phyloP scores from a whole-genome alignment of 2,329 filamentous ascomycete species.

The Meredithiella fracta region DNA sequence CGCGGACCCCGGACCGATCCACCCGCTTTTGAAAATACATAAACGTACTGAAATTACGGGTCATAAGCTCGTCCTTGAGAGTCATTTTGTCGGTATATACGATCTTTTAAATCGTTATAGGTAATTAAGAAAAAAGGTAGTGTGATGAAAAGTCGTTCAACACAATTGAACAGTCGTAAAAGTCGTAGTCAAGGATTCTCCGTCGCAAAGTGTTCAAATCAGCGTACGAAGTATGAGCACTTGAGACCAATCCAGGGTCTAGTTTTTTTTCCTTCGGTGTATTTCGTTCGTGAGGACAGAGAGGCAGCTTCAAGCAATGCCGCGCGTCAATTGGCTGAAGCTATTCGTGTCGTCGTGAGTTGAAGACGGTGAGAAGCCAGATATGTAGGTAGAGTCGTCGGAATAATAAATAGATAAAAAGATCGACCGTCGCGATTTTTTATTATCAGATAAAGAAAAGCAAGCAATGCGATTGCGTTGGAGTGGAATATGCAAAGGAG shows the following conservation, averaged over 20 bases:
- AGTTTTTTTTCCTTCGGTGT: no score
- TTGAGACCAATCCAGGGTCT: no score
- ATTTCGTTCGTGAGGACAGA: constrained; percentile 1
- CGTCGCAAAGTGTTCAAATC: constrained; percentile 4
- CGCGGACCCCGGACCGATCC: not conserved
- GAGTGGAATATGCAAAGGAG: constrained; percentile 6
- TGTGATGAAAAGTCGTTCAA: not conserved
- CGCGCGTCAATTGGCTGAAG: not conserved
- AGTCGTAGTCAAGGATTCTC: not conserved
- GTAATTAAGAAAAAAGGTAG: not conserved
- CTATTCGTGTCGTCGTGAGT: not conserved
- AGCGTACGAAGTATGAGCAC: not conserved
- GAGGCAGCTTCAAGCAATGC: not conserved
- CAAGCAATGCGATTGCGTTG: not conserved
- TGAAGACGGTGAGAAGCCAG: no score
- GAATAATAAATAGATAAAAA: not conserved
- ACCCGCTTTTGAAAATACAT: constrained; percentile 13
- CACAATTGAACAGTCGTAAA: not conserved
- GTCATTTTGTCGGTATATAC: constrained; percentile 36
- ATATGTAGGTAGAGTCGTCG: not conserved
- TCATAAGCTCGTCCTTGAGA: constrained; percentile 55
- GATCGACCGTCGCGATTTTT: not conserved
- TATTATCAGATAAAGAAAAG: not conserved
- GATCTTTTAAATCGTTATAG: not conserved
- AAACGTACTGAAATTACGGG: constrained; percentile 55